A percentile compares a stretch with the other conserved stretches of the same genome.
These are phyloP conservation scores for Thraustochytrium sp. DNA, from an alignment of 352 stramenopile species.

Conservation along the genomic window DNA sequence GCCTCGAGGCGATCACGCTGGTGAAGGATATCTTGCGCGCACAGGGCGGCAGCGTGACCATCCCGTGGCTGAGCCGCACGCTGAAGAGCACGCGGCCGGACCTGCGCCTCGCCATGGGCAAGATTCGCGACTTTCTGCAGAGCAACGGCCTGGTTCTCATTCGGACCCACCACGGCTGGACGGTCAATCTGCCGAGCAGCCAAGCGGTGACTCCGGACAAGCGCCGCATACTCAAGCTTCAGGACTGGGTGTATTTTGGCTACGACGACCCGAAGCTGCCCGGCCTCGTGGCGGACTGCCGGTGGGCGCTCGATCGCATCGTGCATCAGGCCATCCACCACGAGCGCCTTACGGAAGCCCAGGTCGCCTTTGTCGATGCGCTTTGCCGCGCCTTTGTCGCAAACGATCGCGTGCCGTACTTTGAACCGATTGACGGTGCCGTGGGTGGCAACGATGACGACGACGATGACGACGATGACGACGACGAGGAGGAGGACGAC, in stretches of 20 bases:
- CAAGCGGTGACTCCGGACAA: background rate
- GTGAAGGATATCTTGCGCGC: background rate
- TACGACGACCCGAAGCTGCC: background rate
- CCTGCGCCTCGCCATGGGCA: background rate
- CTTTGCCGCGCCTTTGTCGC: background rate
- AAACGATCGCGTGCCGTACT: background rate
- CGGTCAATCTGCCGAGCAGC: background rate
- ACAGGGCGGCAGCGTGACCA: background rate
- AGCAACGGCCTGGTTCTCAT: background rate
- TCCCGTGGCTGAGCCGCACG: conserved; percentile 10
- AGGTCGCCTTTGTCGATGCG: background rate
- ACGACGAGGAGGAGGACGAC: background rate
- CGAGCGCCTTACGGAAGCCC: no score
- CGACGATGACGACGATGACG: background rate
- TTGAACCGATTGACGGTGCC: background rate
- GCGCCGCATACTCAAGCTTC: background rate
- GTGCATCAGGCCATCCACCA: background rate
- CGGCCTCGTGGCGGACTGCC: background rate
- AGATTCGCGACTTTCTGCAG: background rate
- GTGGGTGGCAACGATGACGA: background rate
- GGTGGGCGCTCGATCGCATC: background rate
- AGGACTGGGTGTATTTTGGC: conserved; percentile 37
- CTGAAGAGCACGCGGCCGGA: conserved; percentile 10
- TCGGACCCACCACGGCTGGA: background rate
- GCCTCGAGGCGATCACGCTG: background rate